A percentile compares a stretch with the other conserved stretches of the same genome.
Evolutionary conservation across 192 early-diverging fungal species (phyloP).

Genomic region (Jimgerdemannia flammicorona): DNA sequence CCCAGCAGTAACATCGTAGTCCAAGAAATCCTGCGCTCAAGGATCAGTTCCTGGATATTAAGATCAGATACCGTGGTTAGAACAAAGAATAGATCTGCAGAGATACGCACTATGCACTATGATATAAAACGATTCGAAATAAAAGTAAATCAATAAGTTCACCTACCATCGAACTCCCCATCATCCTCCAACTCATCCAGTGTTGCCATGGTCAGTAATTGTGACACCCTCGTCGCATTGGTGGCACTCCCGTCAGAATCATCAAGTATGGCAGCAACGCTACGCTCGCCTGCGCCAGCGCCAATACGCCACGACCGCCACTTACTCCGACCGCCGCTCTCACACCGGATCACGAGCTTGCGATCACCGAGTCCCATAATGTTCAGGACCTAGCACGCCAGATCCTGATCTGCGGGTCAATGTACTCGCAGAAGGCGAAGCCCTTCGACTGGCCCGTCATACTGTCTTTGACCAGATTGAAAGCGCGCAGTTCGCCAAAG

Average conservation of each 20-base stretch:
- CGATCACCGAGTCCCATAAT: constrained; percentile 94
- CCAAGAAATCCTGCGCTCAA: no score
- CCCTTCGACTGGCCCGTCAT: constrained; percentile 64
- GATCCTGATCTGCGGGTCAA: constrained; percentile 81
- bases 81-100: no score
- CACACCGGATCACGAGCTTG: constrained; percentile 87
- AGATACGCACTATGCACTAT: no score
- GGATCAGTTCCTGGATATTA: no score
- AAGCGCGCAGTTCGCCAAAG: constrained; percentile 90
- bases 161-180: constrained; percentile 76
- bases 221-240: constrained; percentile 74
- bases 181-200: constrained; percentile 81
- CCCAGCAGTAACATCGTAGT: no score
- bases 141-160: no score
- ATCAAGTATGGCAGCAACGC: constrained; percentile 41
- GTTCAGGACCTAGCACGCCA: constrained; percentile 92
- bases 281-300: not conserved
- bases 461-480: constrained; percentile 90
- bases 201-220: constrained; percentile 95
- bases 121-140: no score
- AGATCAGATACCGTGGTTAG: no score
- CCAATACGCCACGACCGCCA: not conserved
- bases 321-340: constrained; percentile 17
- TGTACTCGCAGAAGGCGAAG: constrained; percentile 96
- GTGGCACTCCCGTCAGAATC: constrained; percentile 47